These are phyloP conservation scores for Fusarium sp. DNA, from an alignment of 2,329 filamentous ascomycete genomes.

Conservation along the genomic window DNA sequence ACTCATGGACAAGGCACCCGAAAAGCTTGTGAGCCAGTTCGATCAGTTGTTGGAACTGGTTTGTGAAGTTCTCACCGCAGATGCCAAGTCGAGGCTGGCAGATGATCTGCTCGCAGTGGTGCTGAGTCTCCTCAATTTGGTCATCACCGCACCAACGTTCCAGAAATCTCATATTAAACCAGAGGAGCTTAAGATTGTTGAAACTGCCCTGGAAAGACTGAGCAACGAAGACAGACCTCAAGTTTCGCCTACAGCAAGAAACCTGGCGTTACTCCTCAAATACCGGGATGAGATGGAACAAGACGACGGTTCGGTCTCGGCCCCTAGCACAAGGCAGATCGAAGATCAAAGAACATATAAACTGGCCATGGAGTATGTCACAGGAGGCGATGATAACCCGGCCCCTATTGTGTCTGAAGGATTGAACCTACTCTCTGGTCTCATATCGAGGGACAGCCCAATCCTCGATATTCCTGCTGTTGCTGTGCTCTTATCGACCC, in stretches of 20 bases:
- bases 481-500: constrained; percentile 70
- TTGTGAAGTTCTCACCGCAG: constrained; percentile 66
- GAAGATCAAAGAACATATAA: constrained; percentile 72
- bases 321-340: constrained; percentile 59
- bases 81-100: constrained; percentile 54
- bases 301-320: constrained; percentile 50
- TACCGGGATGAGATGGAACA: constrained; percentile 67
- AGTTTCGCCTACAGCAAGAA: constrained; percentile 64
- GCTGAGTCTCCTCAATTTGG: constrained; percentile 70
- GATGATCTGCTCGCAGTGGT: constrained; percentile 64
- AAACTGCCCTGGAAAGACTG: constrained; percentile 60
- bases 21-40: constrained; percentile 72
- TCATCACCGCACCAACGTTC: constrained; percentile 68
- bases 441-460: constrained; percentile 66
- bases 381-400: constrained; percentile 66
- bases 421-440: constrained; percentile 66
- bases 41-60: constrained; percentile 73
- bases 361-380: constrained; percentile 73
- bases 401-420: constrained; percentile 75
- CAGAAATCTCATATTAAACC: constrained; percentile 59
- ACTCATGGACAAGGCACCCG: constrained; percentile 71
- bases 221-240: constrained; percentile 53
- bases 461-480: constrained; percentile 74
- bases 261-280: constrained; percentile 65
- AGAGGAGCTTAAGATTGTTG: constrained; percentile 57